Evolutionary conservation across 768 basidiomycete genomes (phyloP).

Genomic region (Cystobasidium tubakii): DNA sequence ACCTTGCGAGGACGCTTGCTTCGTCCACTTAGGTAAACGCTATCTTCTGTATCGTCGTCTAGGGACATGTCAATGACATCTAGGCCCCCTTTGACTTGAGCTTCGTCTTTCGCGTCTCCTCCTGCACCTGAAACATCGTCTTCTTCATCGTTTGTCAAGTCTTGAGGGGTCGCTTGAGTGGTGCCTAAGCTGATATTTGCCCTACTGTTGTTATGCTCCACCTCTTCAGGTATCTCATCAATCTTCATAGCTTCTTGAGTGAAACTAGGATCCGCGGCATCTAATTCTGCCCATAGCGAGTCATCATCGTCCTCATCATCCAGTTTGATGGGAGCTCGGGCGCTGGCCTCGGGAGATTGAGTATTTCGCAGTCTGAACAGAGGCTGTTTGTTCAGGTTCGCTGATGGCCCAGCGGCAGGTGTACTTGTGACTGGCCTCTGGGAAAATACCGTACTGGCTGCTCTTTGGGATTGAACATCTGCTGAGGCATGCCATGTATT

Average conservation of each 20-base stretch:
- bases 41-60: conserved; percentile 11
- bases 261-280: conserved; percentile 25
- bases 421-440: neutral
- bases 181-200: neutral
- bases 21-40: neutral
- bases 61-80: conserved; percentile 28
- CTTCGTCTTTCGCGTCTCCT: neutral
- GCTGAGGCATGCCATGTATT: neutral
- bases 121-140: neutral
- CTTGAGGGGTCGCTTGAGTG: neutral
- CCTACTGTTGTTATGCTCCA: neutral
- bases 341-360: conserved; percentile 9
- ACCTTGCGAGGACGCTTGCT: conserved; percentile 24
- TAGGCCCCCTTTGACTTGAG: neutral
- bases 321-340: neutral
- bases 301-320: conserved; percentile 32
- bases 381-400: neutral
- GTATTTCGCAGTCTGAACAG: conserved; percentile 1
- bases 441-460: neutral
- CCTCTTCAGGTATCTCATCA: neutral
- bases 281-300: conserved; percentile 25
- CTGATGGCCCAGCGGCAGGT: neutral
- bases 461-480: neutral
- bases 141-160: neutral
- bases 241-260: conserved; percentile 21